phyloP scores from a whole-genome alignment of 257 asterid genomes.

The Solanum etuberosum region DNA sequence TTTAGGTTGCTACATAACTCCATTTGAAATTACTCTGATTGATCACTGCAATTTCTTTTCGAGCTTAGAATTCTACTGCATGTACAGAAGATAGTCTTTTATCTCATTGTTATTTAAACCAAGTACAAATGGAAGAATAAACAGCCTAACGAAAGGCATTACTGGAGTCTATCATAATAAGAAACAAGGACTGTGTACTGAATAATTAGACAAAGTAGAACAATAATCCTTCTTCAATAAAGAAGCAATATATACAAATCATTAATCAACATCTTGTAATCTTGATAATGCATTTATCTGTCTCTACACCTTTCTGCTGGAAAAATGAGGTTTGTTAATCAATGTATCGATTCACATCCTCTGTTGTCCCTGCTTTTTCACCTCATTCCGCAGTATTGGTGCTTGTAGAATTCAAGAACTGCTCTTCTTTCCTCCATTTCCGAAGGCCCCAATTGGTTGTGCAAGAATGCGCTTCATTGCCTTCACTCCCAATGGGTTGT shows the following conservation, averaged over 20 bases:
- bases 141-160: background rate
- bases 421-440: constrained; percentile 23
- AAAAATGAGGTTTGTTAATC: background rate
- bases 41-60: no score
- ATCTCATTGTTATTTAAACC: background rate
- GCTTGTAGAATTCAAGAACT: constrained; percentile 16
- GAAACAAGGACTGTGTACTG: background rate
- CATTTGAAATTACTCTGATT: no score
- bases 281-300: background rate
- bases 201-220: background rate
- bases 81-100: background rate
- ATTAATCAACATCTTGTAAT: background rate
- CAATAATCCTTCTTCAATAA: background rate
- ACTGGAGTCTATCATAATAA: background rate
- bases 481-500: constrained; percentile 62
- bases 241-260: background rate
- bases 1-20: no score
- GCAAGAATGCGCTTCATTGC: constrained; percentile 59
- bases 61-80: no score
- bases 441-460: constrained; percentile 25
- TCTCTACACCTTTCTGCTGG: background rate
- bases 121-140: background rate
- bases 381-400: background rate
- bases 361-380: background rate
- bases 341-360: background rate